Percentiles rank a stretch among this genome's conserved stretches.
Conservation (phyloP, 2,329 filamentous ascomycete genomes). For the Microsporum ferrugineum region DNA sequence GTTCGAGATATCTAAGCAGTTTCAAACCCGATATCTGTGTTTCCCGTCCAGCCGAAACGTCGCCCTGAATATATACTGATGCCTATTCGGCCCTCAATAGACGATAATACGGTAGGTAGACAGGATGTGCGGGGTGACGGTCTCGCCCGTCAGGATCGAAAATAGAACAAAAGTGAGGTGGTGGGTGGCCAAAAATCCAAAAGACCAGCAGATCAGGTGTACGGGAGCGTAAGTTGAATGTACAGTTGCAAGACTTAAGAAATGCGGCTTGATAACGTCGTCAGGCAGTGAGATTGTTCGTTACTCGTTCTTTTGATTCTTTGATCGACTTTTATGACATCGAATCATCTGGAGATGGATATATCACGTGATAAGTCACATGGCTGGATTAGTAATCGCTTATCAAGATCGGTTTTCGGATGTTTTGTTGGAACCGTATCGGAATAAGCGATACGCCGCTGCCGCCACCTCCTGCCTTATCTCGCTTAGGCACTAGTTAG, state of each 20-base stretch:
- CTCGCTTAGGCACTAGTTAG: background rate
- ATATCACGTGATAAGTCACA: background rate
- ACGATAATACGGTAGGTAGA: background rate
- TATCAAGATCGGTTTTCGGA: background rate
- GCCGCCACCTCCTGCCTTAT: background rate
- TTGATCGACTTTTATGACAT: background rate
- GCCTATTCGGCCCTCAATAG: background rate
- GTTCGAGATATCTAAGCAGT: background rate
- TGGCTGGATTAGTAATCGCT: background rate
- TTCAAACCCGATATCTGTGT: background rate
- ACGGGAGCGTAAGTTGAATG: background rate
- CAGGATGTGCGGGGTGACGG: background rate
- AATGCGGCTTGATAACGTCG: background rate
- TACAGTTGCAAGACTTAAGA: background rate
- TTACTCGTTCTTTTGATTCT: background rate
- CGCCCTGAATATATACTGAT: background rate
- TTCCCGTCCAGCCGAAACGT: background rate
- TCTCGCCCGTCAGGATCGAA: background rate
- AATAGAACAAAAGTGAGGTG: background rate
- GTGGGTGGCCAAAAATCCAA: background rate
- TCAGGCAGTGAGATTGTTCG: background rate
- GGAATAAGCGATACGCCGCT: too few relatives aligned
- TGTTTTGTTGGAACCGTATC: background rate
- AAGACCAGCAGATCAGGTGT: background rate
- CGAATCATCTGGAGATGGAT: background rate